Base-by-base conservation (phyloP, 768 basidiomycete genomes). In the Psilocybe tampanensis region DNA sequence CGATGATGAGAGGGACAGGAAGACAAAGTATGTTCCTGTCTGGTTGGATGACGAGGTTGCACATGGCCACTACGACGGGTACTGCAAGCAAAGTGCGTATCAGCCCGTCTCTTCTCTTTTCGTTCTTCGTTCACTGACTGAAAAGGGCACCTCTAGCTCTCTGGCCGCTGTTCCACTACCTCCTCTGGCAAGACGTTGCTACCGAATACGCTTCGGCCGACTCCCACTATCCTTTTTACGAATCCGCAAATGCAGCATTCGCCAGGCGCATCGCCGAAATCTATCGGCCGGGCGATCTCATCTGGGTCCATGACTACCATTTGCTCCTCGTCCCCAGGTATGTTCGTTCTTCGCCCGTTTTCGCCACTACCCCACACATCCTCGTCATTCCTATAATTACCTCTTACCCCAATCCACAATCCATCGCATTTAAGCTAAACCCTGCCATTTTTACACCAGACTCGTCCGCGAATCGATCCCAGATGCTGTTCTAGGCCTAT, bases 161-260 rank as follows among this genome's bases (percentile, higher is more conserved):
- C 43, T 99, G 96, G 95, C 96, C 96, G 1, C 77, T 98, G 41
- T 97, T 98, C 84, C 97, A 98, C 75, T 98, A 98, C 70, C 85
- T 98, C 55, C 88, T 98, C 54, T 97, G 95, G 91, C 95, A 96
- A 71, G 97, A 98, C 69, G 93, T 95, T 56, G 90, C 91, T 8
- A 89, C 89, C 23, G 92, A 94, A 65, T 90, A 92, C 63, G 86
- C 90, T 1, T 90, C 90, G 3, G 94, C 93, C 24, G 93, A 94
- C 68, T 78, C 83, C 2, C 80, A 92, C 66, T 99, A 94, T 79
- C 80, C 86, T 32, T 82, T 86, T 43, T 95, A 94, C 74, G 81
- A 85, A 62, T 80, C 85, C 49, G 93, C 92, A 54, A 98, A 98
- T 73, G 82, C 85, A 41, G 87, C 86, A 4, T 98, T 95, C 70